A percentile compares a stretch with the other conserved stretches of the same genome.
phyloP scores from a whole-genome alignment of 2,329 filamentous ascomycete genomes.

The Aspergillus sojae region DNA sequence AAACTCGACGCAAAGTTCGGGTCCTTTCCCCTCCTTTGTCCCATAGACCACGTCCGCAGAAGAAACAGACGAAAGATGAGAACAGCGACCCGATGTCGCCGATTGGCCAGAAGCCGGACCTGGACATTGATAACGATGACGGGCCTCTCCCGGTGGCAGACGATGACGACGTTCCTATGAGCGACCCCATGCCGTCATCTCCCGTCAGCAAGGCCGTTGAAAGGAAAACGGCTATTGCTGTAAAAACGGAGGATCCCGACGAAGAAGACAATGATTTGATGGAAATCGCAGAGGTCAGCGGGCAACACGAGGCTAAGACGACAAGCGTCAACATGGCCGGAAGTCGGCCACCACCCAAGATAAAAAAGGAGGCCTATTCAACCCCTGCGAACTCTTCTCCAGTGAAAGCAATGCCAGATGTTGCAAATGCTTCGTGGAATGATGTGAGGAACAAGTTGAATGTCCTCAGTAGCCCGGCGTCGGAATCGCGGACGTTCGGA shows the following conservation, averaged over 20 bases:
- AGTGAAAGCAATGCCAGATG: constrained; percentile 58
- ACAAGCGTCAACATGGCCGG: constrained; percentile 83
- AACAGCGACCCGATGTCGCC: constrained; percentile 51
- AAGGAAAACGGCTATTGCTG: constrained; percentile 61
- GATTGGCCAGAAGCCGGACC: constrained; percentile 40
- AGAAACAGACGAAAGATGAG: constrained; percentile 46
- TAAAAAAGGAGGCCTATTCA: constrained; percentile 69
- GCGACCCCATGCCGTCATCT: constrained; percentile 83
- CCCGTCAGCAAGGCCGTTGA: constrained; percentile 78
- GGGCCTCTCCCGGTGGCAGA: constrained; percentile 60
- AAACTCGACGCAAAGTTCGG: constrained; percentile 76
- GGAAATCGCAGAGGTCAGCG: constrained; percentile 79
- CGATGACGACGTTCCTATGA: constrained; percentile 80
- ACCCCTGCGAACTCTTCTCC: constrained; percentile 79
- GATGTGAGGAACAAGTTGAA: constrained; percentile 83
- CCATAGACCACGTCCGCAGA: constrained; percentile 59
- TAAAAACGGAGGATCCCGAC: constrained; percentile 68
- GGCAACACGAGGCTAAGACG: constrained; percentile 62
- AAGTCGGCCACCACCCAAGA: constrained; percentile 74
- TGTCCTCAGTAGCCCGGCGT: constrained; percentile 72
- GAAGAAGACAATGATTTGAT: constrained; percentile 80
- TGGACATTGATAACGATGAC: constrained; percentile 57
- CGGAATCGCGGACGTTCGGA: constrained; percentile 66
- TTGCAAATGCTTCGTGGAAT: constrained; percentile 85
- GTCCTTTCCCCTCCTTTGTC: constrained; percentile 73